These are phyloP conservation scores for Thalassia testudinum DNA, from an alignment of 116 monocot species.

Conservation along the genomic window DNA sequence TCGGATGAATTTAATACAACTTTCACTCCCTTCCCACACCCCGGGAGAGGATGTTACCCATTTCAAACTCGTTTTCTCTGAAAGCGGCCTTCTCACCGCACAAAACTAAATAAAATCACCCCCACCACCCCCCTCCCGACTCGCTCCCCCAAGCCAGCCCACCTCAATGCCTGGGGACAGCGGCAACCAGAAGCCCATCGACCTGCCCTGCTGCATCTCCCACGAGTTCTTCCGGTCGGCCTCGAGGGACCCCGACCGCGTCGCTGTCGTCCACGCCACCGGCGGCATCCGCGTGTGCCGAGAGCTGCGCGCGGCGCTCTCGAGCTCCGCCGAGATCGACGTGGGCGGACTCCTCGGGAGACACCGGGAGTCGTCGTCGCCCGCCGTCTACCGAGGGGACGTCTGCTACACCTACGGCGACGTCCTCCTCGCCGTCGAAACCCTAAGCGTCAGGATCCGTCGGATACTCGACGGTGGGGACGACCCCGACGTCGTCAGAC, in stretches of 20 bases:
- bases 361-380: neutral
- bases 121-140: too few species aligned
- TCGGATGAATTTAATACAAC: too few species aligned
- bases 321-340: neutral
- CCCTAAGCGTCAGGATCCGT: slow-evolving; percentile 47
- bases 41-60: too few species aligned
- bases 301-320: slow-evolving; percentile 5
- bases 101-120: too few species aligned
- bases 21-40: too few species aligned
- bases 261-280: slow-evolving; percentile 43
- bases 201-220: slow-evolving; percentile 54
- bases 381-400: slow-evolving; percentile 28
- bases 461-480: slow-evolving; percentile 29
- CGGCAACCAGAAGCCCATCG: too few species aligned
- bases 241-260: slow-evolving; percentile 11
- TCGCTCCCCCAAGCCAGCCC: too few species aligned
- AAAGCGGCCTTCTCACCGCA: too few species aligned
- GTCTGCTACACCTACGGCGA: slow-evolving; percentile 47
- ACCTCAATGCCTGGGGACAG: too few species aligned
- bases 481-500: slow-evolving; percentile 13
- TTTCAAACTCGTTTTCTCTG: too few species aligned
- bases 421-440: slow-evolving; percentile 40
- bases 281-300: slow-evolving; percentile 14
- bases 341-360: neutral
- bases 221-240: slow-evolving; percentile 57